Conservation (phyloP, 768 basidiomycete genomes). For the Omphalotus guepiniiformis region DNA sequence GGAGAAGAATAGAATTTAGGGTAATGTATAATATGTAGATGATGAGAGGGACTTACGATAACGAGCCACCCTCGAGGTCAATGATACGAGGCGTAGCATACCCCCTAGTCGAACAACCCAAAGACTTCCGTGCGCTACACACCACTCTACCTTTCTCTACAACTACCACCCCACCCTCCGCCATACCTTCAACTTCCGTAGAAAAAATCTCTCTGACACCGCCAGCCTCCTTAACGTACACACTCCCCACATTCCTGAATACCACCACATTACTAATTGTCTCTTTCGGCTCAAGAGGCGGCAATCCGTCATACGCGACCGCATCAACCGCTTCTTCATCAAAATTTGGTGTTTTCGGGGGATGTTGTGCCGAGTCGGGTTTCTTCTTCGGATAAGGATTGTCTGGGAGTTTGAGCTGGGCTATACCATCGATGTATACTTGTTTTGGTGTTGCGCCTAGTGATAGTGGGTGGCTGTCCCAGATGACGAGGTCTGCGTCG, state of each 20-base stretch:
- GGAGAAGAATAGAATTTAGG: constrained; percentile 7
- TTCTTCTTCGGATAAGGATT: constrained; percentile 44
- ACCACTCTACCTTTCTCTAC: constrained; percentile 50
- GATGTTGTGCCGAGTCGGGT: constrained; percentile 46
- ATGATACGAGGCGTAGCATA: constrained; percentile 30
- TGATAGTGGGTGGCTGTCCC: constrained; percentile 75
- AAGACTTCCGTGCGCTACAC: constrained; percentile 32
- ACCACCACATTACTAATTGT: constrained; percentile 38
- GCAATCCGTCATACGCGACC: constrained; percentile 59
- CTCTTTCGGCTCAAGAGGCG: constrained; percentile 48
- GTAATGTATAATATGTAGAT: no score
- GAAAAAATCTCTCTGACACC: constrained; percentile 29
- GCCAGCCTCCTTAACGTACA: constrained; percentile 35
- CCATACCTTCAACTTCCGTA: no score
- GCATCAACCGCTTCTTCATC: constrained; percentile 51
- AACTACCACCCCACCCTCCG: constrained; percentile 47
- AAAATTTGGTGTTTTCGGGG: constrained; percentile 56
- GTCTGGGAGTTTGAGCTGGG: constrained; percentile 61
- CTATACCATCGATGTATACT: constrained; percentile 82
- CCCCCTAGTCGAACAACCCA: constrained; percentile 1
- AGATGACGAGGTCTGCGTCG: constrained; percentile 73
- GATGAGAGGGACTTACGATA: constrained; percentile 46
- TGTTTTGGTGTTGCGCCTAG: constrained; percentile 77
- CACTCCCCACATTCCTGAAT: constrained; percentile 60
- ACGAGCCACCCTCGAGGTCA: constrained; percentile 63